These are phyloP conservation scores for Auriscalpium vulgare DNA, from an alignment of 768 basidiomycete species.

Conservation along the genomic window DNA sequence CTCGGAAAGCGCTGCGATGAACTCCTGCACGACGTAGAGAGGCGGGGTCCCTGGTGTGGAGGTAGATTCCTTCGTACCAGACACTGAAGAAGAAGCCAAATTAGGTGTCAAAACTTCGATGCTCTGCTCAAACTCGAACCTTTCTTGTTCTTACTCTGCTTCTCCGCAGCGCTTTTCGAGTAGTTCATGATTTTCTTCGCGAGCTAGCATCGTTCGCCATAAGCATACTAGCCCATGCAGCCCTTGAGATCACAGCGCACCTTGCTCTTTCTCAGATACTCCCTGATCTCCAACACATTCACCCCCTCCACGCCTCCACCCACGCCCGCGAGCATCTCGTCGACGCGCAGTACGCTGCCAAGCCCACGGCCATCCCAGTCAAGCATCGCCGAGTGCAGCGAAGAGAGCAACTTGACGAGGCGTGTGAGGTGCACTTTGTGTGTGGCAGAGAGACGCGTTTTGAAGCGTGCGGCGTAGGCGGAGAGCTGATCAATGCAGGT, in stretches of 20 bases:
- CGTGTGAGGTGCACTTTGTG: constrained; percentile 80
- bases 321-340: constrained; percentile 53
- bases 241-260: constrained; percentile 29
- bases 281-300: constrained; percentile 77
- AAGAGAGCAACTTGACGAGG: constrained; percentile 63
- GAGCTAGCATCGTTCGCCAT: constrained; percentile 29
- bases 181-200: constrained; percentile 84
- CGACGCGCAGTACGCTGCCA: constrained; percentile 61
- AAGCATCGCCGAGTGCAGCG: constrained; percentile 49
- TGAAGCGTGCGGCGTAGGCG: constrained; percentile 71
- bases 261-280: constrained; percentile 79
- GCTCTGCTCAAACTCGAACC: constrained; percentile 5
- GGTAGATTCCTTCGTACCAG: too few species aligned
- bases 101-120: too few species aligned
- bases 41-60: constrained; percentile 41
- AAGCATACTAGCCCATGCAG: too few species aligned
- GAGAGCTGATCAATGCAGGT: constrained; percentile 68
- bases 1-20: constrained; percentile 70
- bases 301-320: constrained; percentile 66
- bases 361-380: constrained; percentile 43
- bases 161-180: constrained; percentile 28
- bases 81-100: too few species aligned
- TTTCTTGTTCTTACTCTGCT: constrained; percentile 19
- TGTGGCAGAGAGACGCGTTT: constrained; percentile 57
- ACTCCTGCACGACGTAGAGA: constrained; percentile 72